phyloP scores from a whole-genome alignment of 2,329 filamentous ascomycete species.

The Diaporthe amygdali region DNA sequence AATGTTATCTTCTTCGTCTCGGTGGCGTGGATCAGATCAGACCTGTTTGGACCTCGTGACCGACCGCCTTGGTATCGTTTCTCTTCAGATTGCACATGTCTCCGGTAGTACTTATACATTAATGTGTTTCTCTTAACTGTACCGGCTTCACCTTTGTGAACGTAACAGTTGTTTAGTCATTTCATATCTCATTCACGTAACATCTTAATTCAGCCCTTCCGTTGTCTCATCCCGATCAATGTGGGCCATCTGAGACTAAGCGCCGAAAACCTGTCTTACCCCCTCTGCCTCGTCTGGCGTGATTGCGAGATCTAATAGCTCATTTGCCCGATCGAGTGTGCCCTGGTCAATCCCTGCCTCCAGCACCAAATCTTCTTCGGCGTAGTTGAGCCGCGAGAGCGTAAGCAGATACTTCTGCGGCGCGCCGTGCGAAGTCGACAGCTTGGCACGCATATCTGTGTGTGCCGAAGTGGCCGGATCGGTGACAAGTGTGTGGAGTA shows the following conservation, averaged over 20 bases:
- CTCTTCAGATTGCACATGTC: not conserved
- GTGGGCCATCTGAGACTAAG: not conserved
- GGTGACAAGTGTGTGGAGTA: conserved; percentile 60
- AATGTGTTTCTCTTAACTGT: not conserved
- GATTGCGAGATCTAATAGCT: conserved; percentile 79
- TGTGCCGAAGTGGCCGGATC: conserved; percentile 48
- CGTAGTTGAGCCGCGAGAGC: conserved; percentile 84
- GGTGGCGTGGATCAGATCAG: not conserved
- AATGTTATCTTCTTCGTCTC: not conserved
- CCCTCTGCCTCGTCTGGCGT: conserved; percentile 72
- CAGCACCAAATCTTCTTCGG: conserved; percentile 76
- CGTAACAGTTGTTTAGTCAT: not conserved
- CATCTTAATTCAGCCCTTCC: not conserved
- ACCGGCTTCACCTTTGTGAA: not conserved
- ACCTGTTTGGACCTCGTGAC: not conserved
- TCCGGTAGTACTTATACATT: not conserved
- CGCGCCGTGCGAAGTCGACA: conserved; percentile 72
- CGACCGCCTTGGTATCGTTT: not conserved
- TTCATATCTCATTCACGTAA: not conserved
- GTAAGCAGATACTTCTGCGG: conserved; percentile 83
- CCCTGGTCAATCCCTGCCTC: conserved; percentile 79
- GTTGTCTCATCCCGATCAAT: not conserved
- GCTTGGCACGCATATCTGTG: conserved; percentile 72
- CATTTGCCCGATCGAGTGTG: conserved; percentile 80
- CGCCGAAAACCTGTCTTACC: conserved; percentile 43